Base-by-base conservation (phyloP, 139 green algal species). In the Desmodesmus armatus region DNA sequence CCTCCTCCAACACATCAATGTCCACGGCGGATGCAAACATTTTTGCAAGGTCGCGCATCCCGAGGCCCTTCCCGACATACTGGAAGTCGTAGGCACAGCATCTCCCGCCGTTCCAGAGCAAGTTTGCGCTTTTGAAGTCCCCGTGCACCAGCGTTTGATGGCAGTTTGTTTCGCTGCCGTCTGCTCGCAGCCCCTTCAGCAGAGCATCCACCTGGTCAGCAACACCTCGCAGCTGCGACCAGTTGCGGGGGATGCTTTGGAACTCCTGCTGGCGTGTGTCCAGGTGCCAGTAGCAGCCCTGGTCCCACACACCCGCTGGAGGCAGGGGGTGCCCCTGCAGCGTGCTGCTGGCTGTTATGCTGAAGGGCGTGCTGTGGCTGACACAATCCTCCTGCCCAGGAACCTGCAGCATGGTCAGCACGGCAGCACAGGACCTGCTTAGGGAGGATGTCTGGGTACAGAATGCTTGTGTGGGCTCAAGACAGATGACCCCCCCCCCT, bases 21-120 rank as follows among this genome's bases (percentile, higher is more conserved):
- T 91, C 73, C 3, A 93, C 74, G n/a, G 79, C 86, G 3, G 78
- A 88, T n/a, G n/a, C 67, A 29, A 95, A 75, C 23, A 95, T 72
- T 55, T 95, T 93, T 11, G 87, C 89, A 19, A 95, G 80, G 62
- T 95, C 92, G 37, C 89, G 89, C 5, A 93, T 65, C 3, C 91
- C 88, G 3, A 87, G 74, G 27, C 89, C 91, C 23, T 82, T 55
- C 31, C 92, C 92, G 3, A 60, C 87, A 70, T 92, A 95, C 86
- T 95, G 87, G 25, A 92, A 92, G 53, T 88, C 80, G 41, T 82
- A 90, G 40, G 79, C 77, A 51, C 84, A 88, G 13, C 37, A 31
- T 37, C 47, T 67, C 25, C 69, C 78, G 0, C 44, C 43, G 2
- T 40, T 62, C 71, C 93, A 94, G n/a, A 94, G 60, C 2, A 94